Percentiles rank a stretch among this genome's conserved stretches.
Conservation (phyloP, 202 grass and related monocot species). For the Panicum hallii region DNA sequence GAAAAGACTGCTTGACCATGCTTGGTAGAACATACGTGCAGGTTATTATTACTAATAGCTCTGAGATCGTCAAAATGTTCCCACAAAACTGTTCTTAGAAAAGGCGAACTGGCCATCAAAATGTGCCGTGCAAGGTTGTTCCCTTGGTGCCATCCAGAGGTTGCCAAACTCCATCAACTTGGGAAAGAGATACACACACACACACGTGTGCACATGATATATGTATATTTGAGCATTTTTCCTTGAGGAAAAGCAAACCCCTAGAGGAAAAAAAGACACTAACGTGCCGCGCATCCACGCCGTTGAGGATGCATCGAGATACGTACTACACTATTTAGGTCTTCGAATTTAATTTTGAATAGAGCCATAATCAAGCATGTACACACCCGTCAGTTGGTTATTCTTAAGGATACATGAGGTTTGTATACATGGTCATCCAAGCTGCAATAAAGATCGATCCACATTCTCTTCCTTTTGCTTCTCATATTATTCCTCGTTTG, state of each 20-base stretch:
- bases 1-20: neutral
- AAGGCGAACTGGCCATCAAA: constrained; percentile 1
- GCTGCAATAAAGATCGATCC: neutral
- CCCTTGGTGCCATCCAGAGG: constrained; percentile 16
- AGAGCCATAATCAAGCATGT: too few relatives aligned
- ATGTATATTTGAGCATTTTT: neutral
- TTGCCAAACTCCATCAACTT: constrained; percentile 31
- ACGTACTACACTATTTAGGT: neutral
- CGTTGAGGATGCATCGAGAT: neutral
- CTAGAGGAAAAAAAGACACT: neutral
- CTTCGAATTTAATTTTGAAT: neutral
- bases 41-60: neutral
- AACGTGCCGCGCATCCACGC: neutral
- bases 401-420: too few relatives aligned
- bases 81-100: neutral
- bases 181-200: neutral
- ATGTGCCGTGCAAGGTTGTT: neutral
- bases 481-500: constrained; percentile 32
- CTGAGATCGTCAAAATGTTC: too few relatives aligned
- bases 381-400: too few relatives aligned
- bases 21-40: neutral
- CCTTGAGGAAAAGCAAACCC: neutral
- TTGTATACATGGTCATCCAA: neutral
- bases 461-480: neutral
- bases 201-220: too few relatives aligned